Evolutionary conservation across 306 rosid genomes (phyloP).

Genomic region (Cucumis sativus): Cucumber_9930_V3 NC_026658.2:25202501-25203000

Average conservation of each 20-base stretch:
- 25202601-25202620: conserved; percentile 26
- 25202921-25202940: conserved; percentile 22
- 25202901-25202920: conserved; percentile 23
- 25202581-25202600: conserved; percentile 15
- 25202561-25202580: conserved; percentile 21
- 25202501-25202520: conserved; percentile 14
- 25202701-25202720: conserved; percentile 24
- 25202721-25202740: conserved; percentile 28
- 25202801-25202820: conserved; percentile 33
- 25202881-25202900: conserved; percentile 40
- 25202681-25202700: conserved; percentile 20
- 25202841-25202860: conserved; percentile 16
- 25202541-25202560: conserved; percentile 14
- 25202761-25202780: not conserved
- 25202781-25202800: conserved; percentile 24
- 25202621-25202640: conserved; percentile 16
- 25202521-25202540: conserved; percentile 27
- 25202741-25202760: not conserved
- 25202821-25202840: conserved; percentile 24
- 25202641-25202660: conserved; percentile 12
- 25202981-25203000: not conserved
- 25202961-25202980: not conserved
- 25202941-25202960: not conserved
- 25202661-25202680: conserved; percentile 28
- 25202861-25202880: conserved; percentile 24